Evolutionary conservation across 371 early-diverging fungal species (phyloP).

Genomic region (Rhizopus delemar): DNA sequence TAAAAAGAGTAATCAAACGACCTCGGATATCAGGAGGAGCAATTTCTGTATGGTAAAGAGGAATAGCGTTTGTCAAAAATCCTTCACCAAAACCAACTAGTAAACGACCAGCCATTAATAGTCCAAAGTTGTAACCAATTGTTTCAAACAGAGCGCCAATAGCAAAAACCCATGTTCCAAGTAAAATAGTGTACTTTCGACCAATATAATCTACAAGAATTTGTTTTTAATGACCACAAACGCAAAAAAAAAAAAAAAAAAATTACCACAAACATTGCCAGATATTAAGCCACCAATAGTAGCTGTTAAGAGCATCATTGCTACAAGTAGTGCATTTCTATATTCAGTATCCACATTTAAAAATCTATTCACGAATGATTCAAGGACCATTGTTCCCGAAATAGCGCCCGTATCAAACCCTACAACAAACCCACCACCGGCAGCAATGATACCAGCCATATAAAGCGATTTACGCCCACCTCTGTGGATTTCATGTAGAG

Average conservation of each 20-base stretch:
- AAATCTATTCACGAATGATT: conserved; percentile 25
- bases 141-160: conserved; percentile 50
- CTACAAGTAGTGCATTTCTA: conserved; percentile 42
- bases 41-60: conserved; percentile 57
- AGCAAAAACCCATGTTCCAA: conserved; percentile 38
- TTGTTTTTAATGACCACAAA: not conserved
- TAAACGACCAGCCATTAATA: conserved; percentile 43
- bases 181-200: conserved; percentile 43
- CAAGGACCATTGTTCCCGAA: conserved; percentile 21
- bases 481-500: conserved; percentile 11
- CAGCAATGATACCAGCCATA: conserved; percentile 24
- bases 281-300: conserved; percentile 49
- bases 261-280: conserved; percentile 43
- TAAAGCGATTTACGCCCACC: conserved; percentile 33
- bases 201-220: conserved; percentile 38
- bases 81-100: conserved; percentile 50
- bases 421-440: conserved; percentile 26
- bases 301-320: conserved; percentile 47
- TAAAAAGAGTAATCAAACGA: conserved; percentile 46
- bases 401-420: conserved; percentile 27
- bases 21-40: conserved; percentile 73
- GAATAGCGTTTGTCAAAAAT: conserved; percentile 43
- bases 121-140: conserved; percentile 45
- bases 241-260: conserved; percentile 1
- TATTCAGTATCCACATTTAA: conserved; percentile 36